A percentile compares a stretch with the other conserved stretches of the same genome.
Evolutionary conservation across 805 yeast species (phyloP).

Genomic region (Brettanomyces bruxellensis): DNA sequence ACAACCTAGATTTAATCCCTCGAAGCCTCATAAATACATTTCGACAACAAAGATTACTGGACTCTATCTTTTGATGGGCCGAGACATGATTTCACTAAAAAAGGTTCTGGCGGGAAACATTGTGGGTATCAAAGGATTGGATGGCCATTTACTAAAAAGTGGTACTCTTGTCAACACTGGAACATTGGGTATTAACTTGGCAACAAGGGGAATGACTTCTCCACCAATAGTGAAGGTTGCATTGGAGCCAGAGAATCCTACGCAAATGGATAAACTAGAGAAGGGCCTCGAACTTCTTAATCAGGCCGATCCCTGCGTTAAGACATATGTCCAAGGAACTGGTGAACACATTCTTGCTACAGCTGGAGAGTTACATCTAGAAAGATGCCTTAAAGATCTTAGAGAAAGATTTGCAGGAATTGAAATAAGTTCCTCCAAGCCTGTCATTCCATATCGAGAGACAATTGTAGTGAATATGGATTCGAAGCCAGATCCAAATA

Average conservation of each 20-base stretch:
- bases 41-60: slow-evolving; percentile 55
- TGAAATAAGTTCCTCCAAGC: slow-evolving; percentile 79
- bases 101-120: slow-evolving; percentile 91
- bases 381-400: slow-evolving; percentile 86
- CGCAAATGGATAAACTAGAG: slow-evolving; percentile 65
- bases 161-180: slow-evolving; percentile 68
- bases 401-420: slow-evolving; percentile 87
- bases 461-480: slow-evolving; percentile 45
- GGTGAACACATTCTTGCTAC: slow-evolving; percentile 93
- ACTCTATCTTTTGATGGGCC: slow-evolving; percentile 82
- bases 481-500: slow-evolving; percentile 37
- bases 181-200: slow-evolving; percentile 60
- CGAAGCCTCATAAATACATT: slow-evolving; percentile 1
- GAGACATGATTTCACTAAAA: slow-evolving; percentile 70
- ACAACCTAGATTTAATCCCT: slow-evolving; percentile 83
- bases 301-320: slow-evolving; percentile 92
- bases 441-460: slow-evolving; percentile 91
- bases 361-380: slow-evolving; percentile 95
- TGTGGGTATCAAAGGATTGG: slow-evolving; percentile 78
- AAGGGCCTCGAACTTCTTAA: slow-evolving; percentile 71
- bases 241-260: slow-evolving; percentile 86
- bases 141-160: slow-evolving; percentile 66
- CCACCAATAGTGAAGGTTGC: slow-evolving; percentile 94
- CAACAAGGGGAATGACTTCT: slow-evolving; percentile 64
- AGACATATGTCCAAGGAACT: slow-evolving; percentile 72